A percentile compares a stretch with the other conserved stretches of the same genome.
Conservation (phyloP, 139 green algal genomes). For the Ettlia oleoabundans region DNA sequence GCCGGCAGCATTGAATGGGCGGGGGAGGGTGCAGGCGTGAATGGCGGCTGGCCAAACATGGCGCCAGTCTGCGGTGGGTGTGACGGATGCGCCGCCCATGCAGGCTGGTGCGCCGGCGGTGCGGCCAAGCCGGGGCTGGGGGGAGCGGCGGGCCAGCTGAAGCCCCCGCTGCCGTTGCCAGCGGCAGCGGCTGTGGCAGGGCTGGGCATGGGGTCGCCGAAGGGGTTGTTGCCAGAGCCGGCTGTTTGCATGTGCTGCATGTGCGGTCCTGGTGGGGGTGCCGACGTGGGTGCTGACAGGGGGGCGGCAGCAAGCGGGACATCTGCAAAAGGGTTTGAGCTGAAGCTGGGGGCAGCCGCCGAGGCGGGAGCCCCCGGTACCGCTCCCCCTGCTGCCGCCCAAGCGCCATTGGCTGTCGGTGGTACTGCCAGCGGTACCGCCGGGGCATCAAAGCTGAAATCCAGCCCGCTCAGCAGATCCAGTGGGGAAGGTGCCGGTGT, state of each 20-base stretch:
- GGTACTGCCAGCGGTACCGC: background rate
- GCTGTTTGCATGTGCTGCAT: background rate
- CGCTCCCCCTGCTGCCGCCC: no score
- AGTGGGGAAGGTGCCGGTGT: constrained; percentile 9
- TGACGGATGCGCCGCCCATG: constrained; percentile 14
- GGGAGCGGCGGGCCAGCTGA: background rate
- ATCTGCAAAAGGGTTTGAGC: constrained; percentile 27
- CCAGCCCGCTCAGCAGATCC: constrained; percentile 42
- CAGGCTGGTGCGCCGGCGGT: constrained; percentile 21
- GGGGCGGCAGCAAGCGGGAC: background rate
- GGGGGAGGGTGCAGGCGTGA: no score
- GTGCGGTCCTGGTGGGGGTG: no score
- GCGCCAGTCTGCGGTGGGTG: constrained; percentile 7
- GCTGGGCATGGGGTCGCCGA: constrained; percentile 23
- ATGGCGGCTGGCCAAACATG: no score
- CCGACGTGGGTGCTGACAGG: background rate
- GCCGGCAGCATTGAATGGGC: no score
- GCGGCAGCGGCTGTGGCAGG: background rate
- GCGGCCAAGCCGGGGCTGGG: background rate
- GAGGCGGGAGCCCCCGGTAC: no score
- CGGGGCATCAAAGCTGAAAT: constrained; percentile 27
- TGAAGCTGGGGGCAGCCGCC: background rate
- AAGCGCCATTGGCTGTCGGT: no score
- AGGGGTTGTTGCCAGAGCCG: constrained; percentile 9
- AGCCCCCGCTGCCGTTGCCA: background rate